Conservation (phyloP, 768 basidiomycete species). For the Macrocybe gigantea region DNA sequence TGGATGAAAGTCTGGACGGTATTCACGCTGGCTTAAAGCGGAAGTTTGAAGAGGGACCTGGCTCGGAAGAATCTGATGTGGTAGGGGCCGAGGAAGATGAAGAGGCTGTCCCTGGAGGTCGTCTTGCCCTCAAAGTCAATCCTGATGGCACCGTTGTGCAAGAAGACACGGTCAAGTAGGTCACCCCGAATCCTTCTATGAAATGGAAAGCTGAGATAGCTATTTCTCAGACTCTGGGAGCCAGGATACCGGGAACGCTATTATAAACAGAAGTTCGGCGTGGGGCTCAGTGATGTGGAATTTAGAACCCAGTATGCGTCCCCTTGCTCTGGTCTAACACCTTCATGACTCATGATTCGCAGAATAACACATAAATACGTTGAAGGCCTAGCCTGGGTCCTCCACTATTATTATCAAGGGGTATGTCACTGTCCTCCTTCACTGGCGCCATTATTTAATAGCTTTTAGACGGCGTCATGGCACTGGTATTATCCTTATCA, state of each 20-base stretch:
- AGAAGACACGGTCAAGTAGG: conserved; percentile 87
- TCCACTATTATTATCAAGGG: conserved; percentile 98
- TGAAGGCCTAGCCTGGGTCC: conserved; percentile 93
- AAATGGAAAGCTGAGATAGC: conserved; percentile 2
- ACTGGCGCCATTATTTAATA: not conserved
- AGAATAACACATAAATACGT: conserved; percentile 84
- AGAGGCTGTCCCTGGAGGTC: conserved; percentile 31
- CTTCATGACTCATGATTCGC: conserved; percentile 4
- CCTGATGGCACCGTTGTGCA: conserved; percentile 93
- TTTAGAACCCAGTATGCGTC: conserved; percentile 65
- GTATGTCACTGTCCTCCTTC: conserved; percentile 37
- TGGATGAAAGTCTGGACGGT: conserved; percentile 10
- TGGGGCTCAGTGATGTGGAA: conserved; percentile 61
- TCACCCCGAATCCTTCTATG: conserved; percentile 8
- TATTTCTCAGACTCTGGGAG: conserved; percentile 74
- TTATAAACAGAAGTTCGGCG: conserved; percentile 88
- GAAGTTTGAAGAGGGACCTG: conserved; percentile 42
- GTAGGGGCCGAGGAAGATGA: conserved; percentile 47
- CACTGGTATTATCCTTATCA: conserved; percentile 99
- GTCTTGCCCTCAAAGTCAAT: conserved; percentile 69
- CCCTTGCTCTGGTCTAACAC: not conserved
- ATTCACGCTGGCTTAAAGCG: conserved; percentile 33
- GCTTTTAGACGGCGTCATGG: conserved; percentile 81
- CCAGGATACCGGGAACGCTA: conserved; percentile 95
- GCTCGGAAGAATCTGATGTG: conserved; percentile 33